phyloP scores from a whole-genome alignment of 2,329 filamentous ascomycete genomes.

The Plenodomus biglobosus region DNA sequence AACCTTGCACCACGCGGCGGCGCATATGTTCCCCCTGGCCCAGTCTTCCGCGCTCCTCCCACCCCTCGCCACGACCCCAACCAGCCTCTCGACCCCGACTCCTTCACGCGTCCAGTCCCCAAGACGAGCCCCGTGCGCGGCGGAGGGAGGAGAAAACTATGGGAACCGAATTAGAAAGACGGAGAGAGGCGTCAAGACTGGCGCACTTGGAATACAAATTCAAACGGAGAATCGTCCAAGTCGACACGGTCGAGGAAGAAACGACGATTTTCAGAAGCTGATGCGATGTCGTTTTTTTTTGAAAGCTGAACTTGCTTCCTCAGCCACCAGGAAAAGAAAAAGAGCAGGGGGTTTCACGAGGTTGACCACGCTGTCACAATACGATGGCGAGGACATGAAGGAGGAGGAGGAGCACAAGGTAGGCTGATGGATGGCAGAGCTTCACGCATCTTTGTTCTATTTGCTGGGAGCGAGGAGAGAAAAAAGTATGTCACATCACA shows the following conservation, averaged over 20 bases:
- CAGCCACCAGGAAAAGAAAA: not conserved
- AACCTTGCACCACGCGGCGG: conserved; percentile 35
- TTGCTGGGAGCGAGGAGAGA: too few species aligned
- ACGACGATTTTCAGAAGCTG: not conserved
- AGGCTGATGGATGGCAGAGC: too few species aligned
- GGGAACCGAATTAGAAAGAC: conserved; percentile 43
- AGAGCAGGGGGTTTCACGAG: too few species aligned
- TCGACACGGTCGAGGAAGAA: conserved; percentile 1
- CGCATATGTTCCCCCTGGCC: conserved; percentile 34
- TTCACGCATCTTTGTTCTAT: too few species aligned
- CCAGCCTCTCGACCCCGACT: conserved; percentile 45
- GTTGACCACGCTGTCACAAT: too few species aligned
- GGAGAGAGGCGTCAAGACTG: conserved; percentile 9
- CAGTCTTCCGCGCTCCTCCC: conserved; percentile 28
- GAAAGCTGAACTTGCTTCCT: not conserved
- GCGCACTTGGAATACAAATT: conserved; percentile 5
- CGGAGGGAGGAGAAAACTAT: conserved; percentile 42
- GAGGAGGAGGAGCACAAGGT: too few species aligned
- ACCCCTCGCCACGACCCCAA: conserved; percentile 39
- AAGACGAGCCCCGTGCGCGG: conserved; percentile 33
- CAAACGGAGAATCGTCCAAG: conserved; percentile 2
- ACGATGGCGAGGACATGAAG: too few species aligned
- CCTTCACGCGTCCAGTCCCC: conserved; percentile 41
- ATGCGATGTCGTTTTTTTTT: not conserved
- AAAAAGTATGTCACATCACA: too few species aligned